These are phyloP conservation scores for Neofusicoccum parvum DNA, from an alignment of 2,329 filamentous ascomycete genomes.

Conservation along the genomic window DNA sequence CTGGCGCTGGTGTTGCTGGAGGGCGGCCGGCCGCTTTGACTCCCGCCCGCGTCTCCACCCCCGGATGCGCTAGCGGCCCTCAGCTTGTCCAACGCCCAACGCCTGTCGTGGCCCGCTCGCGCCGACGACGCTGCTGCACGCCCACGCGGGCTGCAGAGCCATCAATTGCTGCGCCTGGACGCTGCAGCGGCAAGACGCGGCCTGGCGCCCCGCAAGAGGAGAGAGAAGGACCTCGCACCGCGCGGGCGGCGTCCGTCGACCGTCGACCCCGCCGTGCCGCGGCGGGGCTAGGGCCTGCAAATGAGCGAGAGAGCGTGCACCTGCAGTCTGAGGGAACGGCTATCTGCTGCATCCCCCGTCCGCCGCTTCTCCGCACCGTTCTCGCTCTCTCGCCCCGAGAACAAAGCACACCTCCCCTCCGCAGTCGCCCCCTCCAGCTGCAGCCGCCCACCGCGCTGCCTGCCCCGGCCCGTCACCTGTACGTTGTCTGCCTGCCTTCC, in stretches of 20 bases:
- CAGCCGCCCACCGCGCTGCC: too few species aligned
- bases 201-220: too few species aligned
- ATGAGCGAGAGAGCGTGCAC: background rate
- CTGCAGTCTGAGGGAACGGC: background rate
- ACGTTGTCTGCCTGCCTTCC: too few species aligned
- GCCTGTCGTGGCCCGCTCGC: background rate
- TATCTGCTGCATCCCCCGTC: background rate
- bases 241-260: too few species aligned
- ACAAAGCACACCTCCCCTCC: too few species aligned
- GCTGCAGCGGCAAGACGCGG: too few species aligned
- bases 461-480: too few species aligned
- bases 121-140: background rate
- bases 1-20: background rate
- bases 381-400: too few species aligned
- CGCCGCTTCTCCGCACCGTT: background rate
- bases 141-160: background rate
- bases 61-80: background rate
- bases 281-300: background rate
- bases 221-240: too few species aligned
- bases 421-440: too few species aligned
- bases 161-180: too few species aligned
- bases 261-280: background rate
- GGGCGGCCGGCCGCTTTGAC: background rate
- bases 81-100: background rate
- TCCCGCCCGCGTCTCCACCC: constrained; percentile 15